Base-by-base conservation (phyloP, 2,329 filamentous ascomycete genomes). In the Phialophora chinensis region DNA sequence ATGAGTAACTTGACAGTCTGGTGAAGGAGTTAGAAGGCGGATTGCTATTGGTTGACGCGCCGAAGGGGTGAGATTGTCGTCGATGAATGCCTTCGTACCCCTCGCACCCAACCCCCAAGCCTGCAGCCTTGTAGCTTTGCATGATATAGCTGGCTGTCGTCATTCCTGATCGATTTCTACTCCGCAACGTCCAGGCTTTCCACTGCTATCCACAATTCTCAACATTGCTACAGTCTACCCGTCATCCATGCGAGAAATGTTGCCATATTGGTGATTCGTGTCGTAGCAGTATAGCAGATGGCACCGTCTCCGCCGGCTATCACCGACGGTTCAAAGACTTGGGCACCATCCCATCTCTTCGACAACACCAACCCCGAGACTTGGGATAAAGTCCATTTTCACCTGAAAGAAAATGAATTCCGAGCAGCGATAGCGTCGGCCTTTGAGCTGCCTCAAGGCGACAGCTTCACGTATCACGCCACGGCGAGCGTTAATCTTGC, bases 401-500 rank as follows among this genome's bases (percentile, higher is more conserved):
- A 77, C 8, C 76, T 74, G 11, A 66, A 79, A 62, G 71, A 78
- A 60, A 78, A 82, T 71, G 78, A 82, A 63, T 79, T 86, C 60
- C 76, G 77, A 35, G 76, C 78, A 58, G 81, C 82, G 69, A 80
- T 86, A 68, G 75, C 79, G 62, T 74, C 78, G 52, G 77, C 82
- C 3, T 86, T 86, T 73, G 76, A 77, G 11, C 79, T 86, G 3
- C 76, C 78, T 4, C 66, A 72, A 0, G 73, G 76, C 35, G 83
- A 85, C 71, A 76, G 75, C 60, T 86, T 85, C 69, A 77, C 79
- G 25, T 86, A 86, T 70, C 79, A 80, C 65, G 84, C 84, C 14
- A 79, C 79, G 12, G 82, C 82, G 5, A 79, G 80, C 65, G 84
- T 85, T 17, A 85, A 82, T 0, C 77, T 86, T 1, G 73, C 78